Evolutionary conservation across 75 land plant species (phyloP), one percentile per base, ranked within the genome.

Genomic region (Picea glauca): DNA sequence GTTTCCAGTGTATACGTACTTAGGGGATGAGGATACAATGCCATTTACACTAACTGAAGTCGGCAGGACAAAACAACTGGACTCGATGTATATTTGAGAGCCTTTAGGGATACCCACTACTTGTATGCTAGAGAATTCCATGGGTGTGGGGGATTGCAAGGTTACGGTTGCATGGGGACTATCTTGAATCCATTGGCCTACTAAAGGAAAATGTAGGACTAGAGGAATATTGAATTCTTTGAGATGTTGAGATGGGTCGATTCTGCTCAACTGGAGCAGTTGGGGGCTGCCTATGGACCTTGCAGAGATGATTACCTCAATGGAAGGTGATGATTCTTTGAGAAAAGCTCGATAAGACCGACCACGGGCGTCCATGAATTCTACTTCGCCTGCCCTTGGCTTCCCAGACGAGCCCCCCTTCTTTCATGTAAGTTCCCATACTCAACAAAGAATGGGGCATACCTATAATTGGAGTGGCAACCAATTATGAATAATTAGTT

Each of bases 231-330:
- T 89, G 75, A 76, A 78, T 12, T 84, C 77, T 12, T 81, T 61
- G 35, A 96, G 89, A 63, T 91, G 85, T 3, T 87, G 78, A 32
- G 86, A 60, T 23, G 91, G 85, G 11, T 94, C 97, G 13, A 96
- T 80, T 12, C 98, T 96, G 78, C 96, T 96, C 74, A 93, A 80
- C 58, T 91, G 81, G 56, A 96, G 80, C 58, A 96, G 82, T 66
- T 96, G 98, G 3, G 96, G 94, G 60, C 84, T 88, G 13, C 98
- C 98, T 2, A 96, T 58, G 4, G 97, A 88, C 11, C 96, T 96
- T 9, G 94, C 94, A 40, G 83, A 81, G 21, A 96, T 59, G 7
- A 96, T 81, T 15, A 96, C 89, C 82, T 96, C 96, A 3, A 92
- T 91, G 15, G 57, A 46, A 14, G 3, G 12, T 0, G 35, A 21